Base-by-base conservation (phyloP, 139 green algal genomes). In the Chlamydomonas eustigma region DNA sequence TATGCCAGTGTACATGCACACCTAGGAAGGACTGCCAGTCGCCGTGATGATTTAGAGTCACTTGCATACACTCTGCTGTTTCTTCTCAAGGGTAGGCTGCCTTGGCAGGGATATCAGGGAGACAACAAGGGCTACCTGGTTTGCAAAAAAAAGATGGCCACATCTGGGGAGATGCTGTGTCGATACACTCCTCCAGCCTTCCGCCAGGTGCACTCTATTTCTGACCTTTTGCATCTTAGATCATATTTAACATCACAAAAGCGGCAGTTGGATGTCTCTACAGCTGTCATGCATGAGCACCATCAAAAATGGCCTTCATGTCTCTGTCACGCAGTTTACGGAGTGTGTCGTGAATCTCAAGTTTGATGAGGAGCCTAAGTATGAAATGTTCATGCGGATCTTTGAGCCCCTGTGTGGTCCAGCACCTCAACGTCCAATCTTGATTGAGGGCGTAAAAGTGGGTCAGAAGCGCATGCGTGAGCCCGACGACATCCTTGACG, bases 91-190 rank as follows among this genome's bases (percentile, higher is more conserved):
- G 82, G 82, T 2, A 71, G 95, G 1, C 82, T 99, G 79, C 94
- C 96, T 1, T 91, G 87, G 87, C 91, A 96, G 80, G 95, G 58
- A 6, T 74, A 58, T 36, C 84, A 93, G 88, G 95, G 95, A 22
- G 91, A 96, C 76, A 98, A 98, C 90, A 99, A 98, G 84, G 96
- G 96, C 65, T 99, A 97, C 89, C 86, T 97, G 66, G 96, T 99
- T 33, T 99, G 96, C 89, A 97, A 97, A 66, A 99, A 99, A 88
- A 99, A 99, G 90, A 99, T 99, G 96, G 88, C 86, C 33, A 99
- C 96, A 18, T 91, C 79, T 22, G 90, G 94, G 28, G 96, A 99
- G 83, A 84, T 95, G 85, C 90, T 99, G 64, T 98, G 94, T 85
- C 91, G 93, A 63, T 94, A 96, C 80, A 91, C 88, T 24, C 93